Percentiles rank a stretch among this genome's conserved stretches.
Evolutionary conservation across 2,329 filamentous ascomycete genomes (phyloP).

Genomic region (Arthrinium phaeospermum): DNA sequence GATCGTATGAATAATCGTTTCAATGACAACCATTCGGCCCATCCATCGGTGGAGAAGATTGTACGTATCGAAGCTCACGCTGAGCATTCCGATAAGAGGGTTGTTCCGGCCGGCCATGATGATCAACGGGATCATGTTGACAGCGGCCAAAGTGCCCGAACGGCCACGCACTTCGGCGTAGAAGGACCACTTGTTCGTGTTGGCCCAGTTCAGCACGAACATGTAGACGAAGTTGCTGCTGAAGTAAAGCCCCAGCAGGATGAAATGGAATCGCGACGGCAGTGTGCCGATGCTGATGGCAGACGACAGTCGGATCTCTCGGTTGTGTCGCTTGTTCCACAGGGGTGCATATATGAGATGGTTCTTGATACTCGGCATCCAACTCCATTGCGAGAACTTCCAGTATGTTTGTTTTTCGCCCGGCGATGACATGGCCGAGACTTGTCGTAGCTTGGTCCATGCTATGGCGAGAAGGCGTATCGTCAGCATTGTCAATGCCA

Average conservation of each 20-base stretch:
- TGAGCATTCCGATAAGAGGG: conserved; percentile 79
- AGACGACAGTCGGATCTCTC: conserved; percentile 66
- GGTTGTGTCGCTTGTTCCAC: conserved; percentile 69
- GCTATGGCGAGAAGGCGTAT: conserved; percentile 60
- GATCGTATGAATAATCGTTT: conserved; percentile 72
- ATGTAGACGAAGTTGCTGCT: conserved; percentile 68
- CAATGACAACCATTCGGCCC: conserved; percentile 73
- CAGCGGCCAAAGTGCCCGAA: conserved; percentile 79
- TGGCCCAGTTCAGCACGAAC: conserved; percentile 65
- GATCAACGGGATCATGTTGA: conserved; percentile 92
- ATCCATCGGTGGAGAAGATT: conserved; percentile 89
- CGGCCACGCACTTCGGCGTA: conserved; percentile 85
- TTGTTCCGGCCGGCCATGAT: conserved; percentile 93
- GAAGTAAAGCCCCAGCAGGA: conserved; percentile 63
- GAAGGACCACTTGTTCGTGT: conserved; percentile 65
- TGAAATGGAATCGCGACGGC: conserved; percentile 66
- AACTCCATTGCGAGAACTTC: conserved; percentile 61
- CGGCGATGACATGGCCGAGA: conserved; percentile 61
- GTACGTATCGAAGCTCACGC: conserved; percentile 95
- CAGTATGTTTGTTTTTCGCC: conserved; percentile 64
- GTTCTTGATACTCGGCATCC: conserved; percentile 68
- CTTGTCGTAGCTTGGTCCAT: conserved; percentile 63
- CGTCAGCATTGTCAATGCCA: conserved; percentile 58
- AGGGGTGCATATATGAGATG: conserved; percentile 68
- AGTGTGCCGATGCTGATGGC: conserved; percentile 64